Evolutionary conservation across 208 protist species (phyloP).

Genomic region (Acanthamoeba sp.): DNA sequence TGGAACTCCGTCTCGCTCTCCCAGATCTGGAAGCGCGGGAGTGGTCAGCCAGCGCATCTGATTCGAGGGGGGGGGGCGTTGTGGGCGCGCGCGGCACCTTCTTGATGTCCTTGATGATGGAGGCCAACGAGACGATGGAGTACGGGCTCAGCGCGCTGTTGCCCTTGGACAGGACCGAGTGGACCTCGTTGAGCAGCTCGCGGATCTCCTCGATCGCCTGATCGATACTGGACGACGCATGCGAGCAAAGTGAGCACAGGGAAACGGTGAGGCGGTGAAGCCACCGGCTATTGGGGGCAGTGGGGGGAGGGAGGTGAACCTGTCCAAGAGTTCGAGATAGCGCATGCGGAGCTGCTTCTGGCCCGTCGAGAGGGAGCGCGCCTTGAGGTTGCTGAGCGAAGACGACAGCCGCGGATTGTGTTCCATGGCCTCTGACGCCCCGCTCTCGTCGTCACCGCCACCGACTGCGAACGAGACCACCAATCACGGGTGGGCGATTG

Average conservation of each 20-base stretch:
- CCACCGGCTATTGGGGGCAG: too few species aligned
- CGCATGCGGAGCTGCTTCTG: conserved; percentile 43
- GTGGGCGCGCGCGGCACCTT: background rate
- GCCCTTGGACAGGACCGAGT: conserved; percentile 15
- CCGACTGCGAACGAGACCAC: background rate
- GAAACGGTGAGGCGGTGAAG: too few species aligned
- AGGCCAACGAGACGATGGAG: conserved; percentile 38
- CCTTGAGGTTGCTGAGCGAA: conserved; percentile 42
- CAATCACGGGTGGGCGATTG: background rate
- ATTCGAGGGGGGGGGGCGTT: too few species aligned
- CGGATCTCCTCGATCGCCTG: conserved; percentile 48
- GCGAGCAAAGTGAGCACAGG: too few species aligned
- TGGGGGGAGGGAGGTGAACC: too few species aligned
- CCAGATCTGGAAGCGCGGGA: too few species aligned
- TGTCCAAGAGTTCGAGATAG: conserved; percentile 34
- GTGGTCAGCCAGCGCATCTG: background rate
- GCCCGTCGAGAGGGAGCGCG: conserved; percentile 16
- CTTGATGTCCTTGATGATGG: conserved; percentile 64
- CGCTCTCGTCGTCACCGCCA: background rate
- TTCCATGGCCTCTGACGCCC: background rate
- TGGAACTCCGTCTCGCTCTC: conserved; percentile 46
- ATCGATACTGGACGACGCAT: background rate
- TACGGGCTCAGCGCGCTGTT: conserved; percentile 5
- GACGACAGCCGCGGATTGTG: conserved; percentile 5
- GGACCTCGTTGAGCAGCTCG: conserved; percentile 55